A percentile compares a stretch with the other conserved stretches of the same genome.
Evolutionary conservation across 345 rosid species (phyloP).

Genomic region (Schrenkiella parvula): DNA sequence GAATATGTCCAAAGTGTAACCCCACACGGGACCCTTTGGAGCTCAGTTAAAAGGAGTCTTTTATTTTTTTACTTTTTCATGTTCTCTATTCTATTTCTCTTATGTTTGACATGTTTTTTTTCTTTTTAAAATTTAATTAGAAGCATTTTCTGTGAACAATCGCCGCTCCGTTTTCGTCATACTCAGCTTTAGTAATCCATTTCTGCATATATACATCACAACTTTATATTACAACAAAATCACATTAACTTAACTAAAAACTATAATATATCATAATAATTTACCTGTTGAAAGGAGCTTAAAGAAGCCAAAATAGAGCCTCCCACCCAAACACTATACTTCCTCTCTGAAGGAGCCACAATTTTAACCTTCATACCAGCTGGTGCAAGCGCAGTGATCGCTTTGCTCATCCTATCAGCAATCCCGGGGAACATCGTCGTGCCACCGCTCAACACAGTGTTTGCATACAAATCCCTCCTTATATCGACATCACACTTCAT

Average conservation of each 20-base stretch:
- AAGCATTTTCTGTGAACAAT: slow-evolving; percentile 4
- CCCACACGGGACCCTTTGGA: too few species aligned
- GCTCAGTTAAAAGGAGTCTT: too few species aligned
- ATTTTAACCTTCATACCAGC: neutral
- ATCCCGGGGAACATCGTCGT: slow-evolving; percentile 74
- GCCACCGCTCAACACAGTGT: slow-evolving; percentile 54
- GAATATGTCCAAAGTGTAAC: too few species aligned
- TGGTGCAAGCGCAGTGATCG: slow-evolving; percentile 59
- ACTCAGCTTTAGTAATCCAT: neutral
- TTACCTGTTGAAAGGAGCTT: slow-evolving; percentile 66
- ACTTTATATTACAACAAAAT: neutral
- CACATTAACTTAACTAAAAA: neutral
- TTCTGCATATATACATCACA: neutral
- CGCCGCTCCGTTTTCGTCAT: neutral
- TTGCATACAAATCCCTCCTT: slow-evolving; percentile 56
- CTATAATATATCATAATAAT: neutral
- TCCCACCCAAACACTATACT: slow-evolving; percentile 19
- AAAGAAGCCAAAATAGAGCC: slow-evolving; percentile 32
- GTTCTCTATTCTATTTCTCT: too few species aligned
- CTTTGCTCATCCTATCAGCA: slow-evolving; percentile 77
- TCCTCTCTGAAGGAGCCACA: slow-evolving; percentile 1
- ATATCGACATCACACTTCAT: slow-evolving; percentile 66
- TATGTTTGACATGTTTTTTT: too few species aligned
- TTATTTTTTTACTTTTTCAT: too few species aligned
- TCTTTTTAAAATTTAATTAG: too few species aligned